Evolutionary conservation across 2,329 filamentous ascomycete genomes (phyloP).

Genomic region (Fusarium chlamydosporum): DNA sequence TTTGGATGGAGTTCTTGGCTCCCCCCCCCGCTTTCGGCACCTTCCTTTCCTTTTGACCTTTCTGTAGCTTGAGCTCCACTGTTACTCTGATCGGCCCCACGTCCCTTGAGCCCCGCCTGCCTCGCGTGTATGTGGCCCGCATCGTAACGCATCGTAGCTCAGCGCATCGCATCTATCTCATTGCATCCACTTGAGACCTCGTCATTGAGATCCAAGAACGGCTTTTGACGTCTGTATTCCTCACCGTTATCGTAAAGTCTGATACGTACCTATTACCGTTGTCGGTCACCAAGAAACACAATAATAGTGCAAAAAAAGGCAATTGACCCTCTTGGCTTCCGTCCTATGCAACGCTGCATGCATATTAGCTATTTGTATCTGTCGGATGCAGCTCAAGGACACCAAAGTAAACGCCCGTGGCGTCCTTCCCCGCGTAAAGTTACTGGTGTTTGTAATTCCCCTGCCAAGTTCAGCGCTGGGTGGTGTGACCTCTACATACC

Average conservation of each 20-base stretch:
- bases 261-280: background rate
- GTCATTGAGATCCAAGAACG: slow-evolving; percentile 38
- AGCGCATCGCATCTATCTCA: slow-evolving; percentile 4
- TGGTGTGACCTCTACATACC: slow-evolving; percentile 38
- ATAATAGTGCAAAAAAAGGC: background rate
- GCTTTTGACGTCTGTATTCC: slow-evolving; percentile 26
- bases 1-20: slow-evolving; percentile 4
- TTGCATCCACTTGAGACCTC: slow-evolving; percentile 34
- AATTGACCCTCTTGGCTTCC: slow-evolving; percentile 14
- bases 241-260: slow-evolving; percentile 8
- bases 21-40: slow-evolving; percentile 42
- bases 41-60: slow-evolving; percentile 26
- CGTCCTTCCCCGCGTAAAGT: slow-evolving; percentile 32
- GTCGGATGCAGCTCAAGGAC: slow-evolving; percentile 17
- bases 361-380: slow-evolving; percentile 16
- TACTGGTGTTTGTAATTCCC: slow-evolving; percentile 41
- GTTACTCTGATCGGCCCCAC: slow-evolving; percentile 40
- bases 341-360: slow-evolving; percentile 13
- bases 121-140: slow-evolving; percentile 16
- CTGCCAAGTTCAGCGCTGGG: slow-evolving; percentile 38
- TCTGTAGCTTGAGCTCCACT: slow-evolving; percentile 12
- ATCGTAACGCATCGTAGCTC: background rate
- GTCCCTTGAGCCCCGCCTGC: slow-evolving; percentile 38
- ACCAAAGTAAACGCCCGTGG: slow-evolving; percentile 29
- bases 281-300: background rate